Conservation (phyloP, 1,284 basidiomycete species). For the Cryptococcus neoformans region DNA sequence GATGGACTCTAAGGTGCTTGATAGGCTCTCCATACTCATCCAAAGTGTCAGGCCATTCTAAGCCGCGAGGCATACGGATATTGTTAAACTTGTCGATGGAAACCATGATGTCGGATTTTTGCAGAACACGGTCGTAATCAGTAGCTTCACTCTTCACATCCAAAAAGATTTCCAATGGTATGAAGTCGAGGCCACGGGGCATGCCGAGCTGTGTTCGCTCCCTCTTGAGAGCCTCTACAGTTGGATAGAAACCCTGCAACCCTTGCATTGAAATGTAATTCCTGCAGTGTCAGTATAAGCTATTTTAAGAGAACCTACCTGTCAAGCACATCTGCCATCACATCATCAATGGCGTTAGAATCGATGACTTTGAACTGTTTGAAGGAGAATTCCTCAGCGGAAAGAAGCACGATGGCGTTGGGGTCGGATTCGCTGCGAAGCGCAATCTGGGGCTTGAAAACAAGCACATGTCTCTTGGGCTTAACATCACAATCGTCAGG, state of each 20-base stretch:
- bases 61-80: conserved; percentile 72
- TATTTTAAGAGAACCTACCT: conserved; percentile 54
- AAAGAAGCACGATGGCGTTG: conserved; percentile 69
- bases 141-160: conserved; percentile 76
- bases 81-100: conserved; percentile 95
- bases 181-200: conserved; percentile 51
- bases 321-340: conserved; percentile 81
- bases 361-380: conserved; percentile 83
- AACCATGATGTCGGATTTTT: conserved; percentile 80
- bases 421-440: conserved; percentile 64
- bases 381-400: conserved; percentile 77
- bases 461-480: conserved; percentile 72
- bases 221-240: conserved; percentile 35
- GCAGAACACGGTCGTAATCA: conserved; percentile 84
- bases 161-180: conserved; percentile 86
- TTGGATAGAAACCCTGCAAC: conserved; percentile 83
- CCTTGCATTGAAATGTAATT: conserved; percentile 72
- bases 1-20: conserved; percentile 75
- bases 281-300: conserved; percentile 48
- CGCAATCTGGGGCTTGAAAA: conserved; percentile 89
- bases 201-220: conserved; percentile 21
- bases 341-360: conserved; percentile 69
- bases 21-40: conserved; percentile 50
- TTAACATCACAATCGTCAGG: conserved; percentile 48
- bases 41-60: conserved; percentile 44